Base-by-base conservation (phyloP, 257 asterid species). In the Solanum chilense region DNA sequence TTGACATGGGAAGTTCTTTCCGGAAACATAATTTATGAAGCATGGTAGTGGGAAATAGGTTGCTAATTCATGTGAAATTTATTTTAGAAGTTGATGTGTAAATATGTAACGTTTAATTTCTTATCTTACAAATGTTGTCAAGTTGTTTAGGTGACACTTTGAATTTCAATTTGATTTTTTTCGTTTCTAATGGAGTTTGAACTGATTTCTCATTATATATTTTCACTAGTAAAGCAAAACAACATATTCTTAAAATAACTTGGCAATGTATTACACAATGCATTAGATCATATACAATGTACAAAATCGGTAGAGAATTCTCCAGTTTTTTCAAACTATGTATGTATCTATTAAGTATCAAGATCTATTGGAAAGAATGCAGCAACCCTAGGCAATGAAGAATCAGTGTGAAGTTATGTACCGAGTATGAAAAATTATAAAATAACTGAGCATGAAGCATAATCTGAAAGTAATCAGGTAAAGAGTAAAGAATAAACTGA, bases 11-110 rank as follows among this genome's bases (percentile, higher is more conserved):
- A 44, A 25, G 21, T 84, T 86, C 23, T 76, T 90, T 25, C 42
- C 92, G 3, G 86, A 88, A 9, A 87, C 89, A 6, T 90, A 86
- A 14, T 90, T 90, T 80, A 90, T 88, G 27, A 89, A 85, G 88
- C 90, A 90, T 49, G 89, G 80, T 5, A 90, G 90, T 13, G 87
- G 85, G 10, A 52, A 33, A 33, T 71, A 86, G 11, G 85, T 88
- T n/a, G 74, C 45, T 35, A 75, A 62, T 1, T 27, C 87, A 81
- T 31, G 25, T 41, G 37, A 76, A 76, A 7, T 42, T 12, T n/a
- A 76, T 76, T 23, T n/a, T 7, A 3, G 5, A 23, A 13, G 16
- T 42, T 76, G 23, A 29, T 69, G 76, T 41, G 60, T 52, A 20
- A 15, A 35, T 69, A 69, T 41, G n/a, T 6, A 29, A 69, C 31